phyloP scores from a whole-genome alignment of 1,139 yeast species.

The Yamadazyma dendronema region DNA sequence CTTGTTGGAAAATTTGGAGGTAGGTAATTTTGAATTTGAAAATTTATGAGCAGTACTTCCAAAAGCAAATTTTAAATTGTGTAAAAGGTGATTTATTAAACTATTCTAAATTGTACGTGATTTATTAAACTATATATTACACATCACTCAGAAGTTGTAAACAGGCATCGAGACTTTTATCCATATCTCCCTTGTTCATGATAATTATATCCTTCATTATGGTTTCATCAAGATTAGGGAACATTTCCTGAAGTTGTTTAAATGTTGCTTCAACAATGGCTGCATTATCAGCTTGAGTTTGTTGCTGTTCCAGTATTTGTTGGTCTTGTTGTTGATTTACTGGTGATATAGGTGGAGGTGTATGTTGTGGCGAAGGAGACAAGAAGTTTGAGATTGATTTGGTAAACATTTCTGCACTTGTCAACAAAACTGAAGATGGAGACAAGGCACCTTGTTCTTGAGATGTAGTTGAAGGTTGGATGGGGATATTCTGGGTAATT shows the following conservation, averaged over 20 bases:
- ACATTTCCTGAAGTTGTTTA: constrained; percentile 61
- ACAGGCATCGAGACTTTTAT: constrained; percentile 71
- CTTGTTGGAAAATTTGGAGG: neutral
- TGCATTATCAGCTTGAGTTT: constrained; percentile 6
- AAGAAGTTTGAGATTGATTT: constrained; percentile 47
- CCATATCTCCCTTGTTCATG: constrained; percentile 68
- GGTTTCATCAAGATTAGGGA: constrained; percentile 69
- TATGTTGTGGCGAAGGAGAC: constrained; percentile 40
- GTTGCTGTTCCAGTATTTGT: constrained; percentile 3
- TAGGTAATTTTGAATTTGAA: too few species aligned
- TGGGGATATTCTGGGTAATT: constrained; percentile 13
- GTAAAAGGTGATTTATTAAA: too few species aligned
- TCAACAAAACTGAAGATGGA: constrained; percentile 50
- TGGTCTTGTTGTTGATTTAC: neutral
- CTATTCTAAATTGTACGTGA: too few species aligned
- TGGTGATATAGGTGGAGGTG: constrained; percentile 8
- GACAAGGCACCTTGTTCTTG: constrained; percentile 27
- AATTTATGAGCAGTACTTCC: too few species aligned
- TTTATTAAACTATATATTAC: neutral
- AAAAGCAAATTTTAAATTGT: too few species aligned
- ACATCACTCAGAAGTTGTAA: constrained; percentile 21
- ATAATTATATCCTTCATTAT: constrained; percentile 68
- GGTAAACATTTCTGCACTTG: constrained; percentile 54
- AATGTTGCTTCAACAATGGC: constrained; percentile 25
- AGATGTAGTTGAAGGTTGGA: constrained; percentile 17